These are phyloP conservation scores for Narthecium ossifragum DNA, from an alignment of 106 monocot genomes.

Conservation along the genomic window DNA sequence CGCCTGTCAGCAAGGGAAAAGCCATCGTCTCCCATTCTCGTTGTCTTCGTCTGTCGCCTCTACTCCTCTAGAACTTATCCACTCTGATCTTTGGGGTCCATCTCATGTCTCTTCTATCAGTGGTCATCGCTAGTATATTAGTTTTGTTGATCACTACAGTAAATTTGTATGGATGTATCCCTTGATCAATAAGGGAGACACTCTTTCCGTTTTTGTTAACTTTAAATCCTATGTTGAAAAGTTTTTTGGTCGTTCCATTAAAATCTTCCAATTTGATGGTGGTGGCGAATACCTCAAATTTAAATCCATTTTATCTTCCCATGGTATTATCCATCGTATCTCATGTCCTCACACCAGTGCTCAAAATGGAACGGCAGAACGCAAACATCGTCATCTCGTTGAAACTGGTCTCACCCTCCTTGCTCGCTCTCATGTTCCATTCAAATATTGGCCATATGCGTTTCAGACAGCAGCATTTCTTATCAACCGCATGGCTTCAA, in stretches of 20 bases:
- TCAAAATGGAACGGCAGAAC: neutral
- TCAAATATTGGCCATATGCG: neutral
- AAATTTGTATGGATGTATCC: neutral
- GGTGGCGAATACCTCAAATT: conserved; percentile 2
- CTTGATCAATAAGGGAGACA: no score
- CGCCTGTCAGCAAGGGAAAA: neutral
- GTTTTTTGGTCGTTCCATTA: neutral
- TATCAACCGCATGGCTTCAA: neutral
- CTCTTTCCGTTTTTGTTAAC: no score
- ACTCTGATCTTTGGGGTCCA: neutral
- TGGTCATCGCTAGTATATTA: neutral
- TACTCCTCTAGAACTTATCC: neutral
- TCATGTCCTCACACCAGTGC: neutral
- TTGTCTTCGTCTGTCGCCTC: neutral
- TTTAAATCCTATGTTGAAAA: neutral
- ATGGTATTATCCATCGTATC: neutral
- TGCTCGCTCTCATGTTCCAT: no score
- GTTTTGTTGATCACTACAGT: neutral
- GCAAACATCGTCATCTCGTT: neutral
- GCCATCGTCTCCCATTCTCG: neutral
- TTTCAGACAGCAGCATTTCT: neutral
- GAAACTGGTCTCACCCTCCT: neutral
- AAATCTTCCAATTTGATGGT: neutral
- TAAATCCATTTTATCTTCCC: neutral
- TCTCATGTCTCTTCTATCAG: neutral